Evolutionary conservation across 2,329 filamentous ascomycete species (phyloP).

Genomic region (Chrysoporthe deuterocubensis): DNA sequence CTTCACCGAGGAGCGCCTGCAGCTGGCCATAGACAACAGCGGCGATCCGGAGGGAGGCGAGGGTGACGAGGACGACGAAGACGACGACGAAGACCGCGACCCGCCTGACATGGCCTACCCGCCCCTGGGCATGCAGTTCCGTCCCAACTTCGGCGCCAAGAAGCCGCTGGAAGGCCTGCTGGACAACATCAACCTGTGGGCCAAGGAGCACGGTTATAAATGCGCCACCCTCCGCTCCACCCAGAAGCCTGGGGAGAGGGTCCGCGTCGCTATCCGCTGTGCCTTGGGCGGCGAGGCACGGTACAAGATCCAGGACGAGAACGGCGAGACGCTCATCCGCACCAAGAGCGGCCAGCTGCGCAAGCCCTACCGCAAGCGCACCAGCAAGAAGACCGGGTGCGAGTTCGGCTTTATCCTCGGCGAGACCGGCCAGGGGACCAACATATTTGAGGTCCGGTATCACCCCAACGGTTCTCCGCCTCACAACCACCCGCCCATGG

Average conservation of each 20-base stretch:
- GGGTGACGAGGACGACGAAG: slow-evolving; percentile 24
- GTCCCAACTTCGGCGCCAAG: slow-evolving; percentile 30
- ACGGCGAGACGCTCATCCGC: slow-evolving; percentile 28
- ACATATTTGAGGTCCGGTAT: slow-evolving; percentile 30
- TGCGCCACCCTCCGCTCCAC: slow-evolving; percentile 29
- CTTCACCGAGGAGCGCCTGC: slow-evolving; percentile 25
- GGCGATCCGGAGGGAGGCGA: slow-evolving; percentile 20
- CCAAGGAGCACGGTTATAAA: slow-evolving; percentile 30
- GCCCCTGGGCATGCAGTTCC: slow-evolving; percentile 30
- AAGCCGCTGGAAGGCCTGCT: slow-evolving; percentile 30
- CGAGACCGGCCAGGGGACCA: slow-evolving; percentile 29
- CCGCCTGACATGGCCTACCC: slow-evolving; percentile 30
- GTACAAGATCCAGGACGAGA: slow-evolving; percentile 30
- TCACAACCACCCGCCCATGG: slow-evolving; percentile 29
- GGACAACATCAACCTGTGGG: slow-evolving; percentile 30
- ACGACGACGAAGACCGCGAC: slow-evolving; percentile 28
- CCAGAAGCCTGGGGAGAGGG: slow-evolving; percentile 29
- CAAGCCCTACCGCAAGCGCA: slow-evolving; percentile 30
- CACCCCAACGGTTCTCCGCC: slow-evolving; percentile 28
- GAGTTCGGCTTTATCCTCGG: slow-evolving; percentile 30
- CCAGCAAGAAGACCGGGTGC: slow-evolving; percentile 31
- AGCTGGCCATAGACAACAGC: slow-evolving; percentile 24
- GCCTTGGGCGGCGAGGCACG: slow-evolving; percentile 29
- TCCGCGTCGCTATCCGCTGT: slow-evolving; percentile 28
- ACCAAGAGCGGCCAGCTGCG: slow-evolving; percentile 30